A percentile compares a stretch with the other conserved stretches of the same genome.
Conservation (phyloP, 345 rosid species). For the Eutrema yunnanense region DNA sequence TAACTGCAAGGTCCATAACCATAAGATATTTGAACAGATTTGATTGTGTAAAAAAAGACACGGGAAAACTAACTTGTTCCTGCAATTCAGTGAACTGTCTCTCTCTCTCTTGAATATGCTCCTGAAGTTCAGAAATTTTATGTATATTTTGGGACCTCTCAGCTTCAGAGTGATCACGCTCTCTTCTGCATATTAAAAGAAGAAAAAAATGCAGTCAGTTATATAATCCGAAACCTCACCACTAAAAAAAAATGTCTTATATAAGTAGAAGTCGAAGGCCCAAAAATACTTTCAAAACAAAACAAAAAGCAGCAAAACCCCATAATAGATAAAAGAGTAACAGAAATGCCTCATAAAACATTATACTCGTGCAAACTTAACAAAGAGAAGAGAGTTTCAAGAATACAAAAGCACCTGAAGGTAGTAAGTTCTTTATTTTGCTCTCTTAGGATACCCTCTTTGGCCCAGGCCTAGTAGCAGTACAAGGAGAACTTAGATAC, state of each 20-base stretch:
- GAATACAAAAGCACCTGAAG: constrained; percentile 41
- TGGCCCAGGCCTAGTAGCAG: constrained; percentile 72
- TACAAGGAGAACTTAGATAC: constrained; percentile 22
- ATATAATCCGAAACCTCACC: neutral
- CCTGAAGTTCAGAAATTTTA: constrained; percentile 81
- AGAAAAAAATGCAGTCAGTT: neutral
- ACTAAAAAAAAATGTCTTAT: neutral
- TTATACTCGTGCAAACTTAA: neutral
- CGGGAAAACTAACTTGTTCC: constrained; percentile 62
- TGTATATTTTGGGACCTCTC: constrained; percentile 80
- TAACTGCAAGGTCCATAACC: neutral
- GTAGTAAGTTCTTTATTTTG: constrained; percentile 82
- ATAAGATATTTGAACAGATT: neutral
- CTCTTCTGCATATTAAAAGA: constrained; percentile 56
- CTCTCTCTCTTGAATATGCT: constrained; percentile 84
- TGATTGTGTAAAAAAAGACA: neutral
- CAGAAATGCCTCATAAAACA: neutral
- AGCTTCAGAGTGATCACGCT: constrained; percentile 96
- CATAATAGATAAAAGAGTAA: neutral
- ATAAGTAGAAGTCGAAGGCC: neutral
- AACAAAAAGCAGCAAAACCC: neutral
- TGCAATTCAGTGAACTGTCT: constrained; percentile 78
- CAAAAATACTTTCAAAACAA: neutral
- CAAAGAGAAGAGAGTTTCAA: constrained; percentile 31
- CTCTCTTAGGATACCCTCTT: constrained; percentile 80